phyloP scores from a whole-genome alignment of 768 basidiomycete species.

The Tephrocybe sp. region DNA sequence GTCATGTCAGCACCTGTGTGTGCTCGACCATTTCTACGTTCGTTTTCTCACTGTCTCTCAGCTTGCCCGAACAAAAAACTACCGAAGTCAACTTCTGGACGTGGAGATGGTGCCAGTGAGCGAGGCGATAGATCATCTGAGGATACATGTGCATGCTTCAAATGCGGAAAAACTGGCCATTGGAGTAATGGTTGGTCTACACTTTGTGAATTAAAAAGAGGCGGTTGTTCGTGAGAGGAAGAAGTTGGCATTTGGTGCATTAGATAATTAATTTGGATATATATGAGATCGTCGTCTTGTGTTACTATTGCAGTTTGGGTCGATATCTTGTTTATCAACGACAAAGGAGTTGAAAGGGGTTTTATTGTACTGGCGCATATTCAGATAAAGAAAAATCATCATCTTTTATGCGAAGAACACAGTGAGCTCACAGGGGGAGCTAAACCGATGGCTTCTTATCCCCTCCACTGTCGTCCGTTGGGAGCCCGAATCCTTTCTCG shows the following conservation, averaged over 20 bases:
- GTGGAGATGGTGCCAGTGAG: conserved; percentile 5
- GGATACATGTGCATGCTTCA: conserved; percentile 49
- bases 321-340: too few species aligned
- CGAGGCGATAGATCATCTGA: conserved; percentile 18
- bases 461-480: conserved; percentile 17
- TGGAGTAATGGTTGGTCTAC: conserved; percentile 55
- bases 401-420: too few species aligned
- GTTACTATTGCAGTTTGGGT: too few species aligned
- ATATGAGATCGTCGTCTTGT: not conserved
- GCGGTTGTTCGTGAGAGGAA: conserved; percentile 22
- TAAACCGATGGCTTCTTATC: not conserved
- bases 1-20: conserved; percentile 56
- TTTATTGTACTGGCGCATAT: too few species aligned
- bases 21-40: not conserved
- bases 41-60: conserved; percentile 7
- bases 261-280: conserved; percentile 22
- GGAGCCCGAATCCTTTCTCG: conserved; percentile 25
- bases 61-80: conserved; percentile 34
- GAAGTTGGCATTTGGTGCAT: conserved; percentile 37
- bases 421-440: too few species aligned
- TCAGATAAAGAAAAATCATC: too few species aligned
- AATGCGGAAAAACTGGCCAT: conserved; percentile 60
- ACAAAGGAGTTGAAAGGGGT: too few species aligned
- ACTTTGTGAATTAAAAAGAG: not conserved
- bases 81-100: conserved; percentile 6